Percentiles rank a stretch among this genome's conserved stretches.
Conservation (phyloP, 2,329 filamentous ascomycete genomes). For the Setomelanomma holmii region DNA sequence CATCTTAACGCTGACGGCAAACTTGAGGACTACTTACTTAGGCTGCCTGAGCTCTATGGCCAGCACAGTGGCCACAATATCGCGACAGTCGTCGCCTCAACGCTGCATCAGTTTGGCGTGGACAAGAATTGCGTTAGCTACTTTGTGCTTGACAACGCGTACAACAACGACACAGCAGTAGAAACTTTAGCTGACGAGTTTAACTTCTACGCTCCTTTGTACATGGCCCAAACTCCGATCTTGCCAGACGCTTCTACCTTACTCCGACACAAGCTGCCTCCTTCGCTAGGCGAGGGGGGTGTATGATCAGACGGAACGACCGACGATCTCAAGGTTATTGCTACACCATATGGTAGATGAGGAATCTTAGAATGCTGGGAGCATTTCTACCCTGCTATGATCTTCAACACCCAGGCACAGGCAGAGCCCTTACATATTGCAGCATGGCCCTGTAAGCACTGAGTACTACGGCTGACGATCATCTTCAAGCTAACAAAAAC, state of each 20-base stretch:
- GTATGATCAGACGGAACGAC: neutral
- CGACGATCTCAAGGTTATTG: neutral
- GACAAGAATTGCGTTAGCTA: no score
- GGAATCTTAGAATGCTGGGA: neutral
- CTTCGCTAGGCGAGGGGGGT: neutral
- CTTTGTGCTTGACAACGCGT: no score
- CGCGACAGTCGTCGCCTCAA: constrained; percentile 4
- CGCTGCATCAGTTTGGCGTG: constrained; percentile 9
- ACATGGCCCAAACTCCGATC: neutral
- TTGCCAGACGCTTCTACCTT: neutral
- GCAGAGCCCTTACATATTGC: neutral
- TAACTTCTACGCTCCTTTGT: no score
- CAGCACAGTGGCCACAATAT: constrained; percentile 11
- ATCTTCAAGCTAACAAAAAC: neutral
- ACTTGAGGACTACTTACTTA: no score
- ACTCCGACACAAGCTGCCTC: neutral
- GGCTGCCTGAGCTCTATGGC: neutral
- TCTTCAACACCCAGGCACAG: neutral
- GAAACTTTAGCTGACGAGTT: no score
- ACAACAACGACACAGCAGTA: no score
- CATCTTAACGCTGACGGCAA: no score
- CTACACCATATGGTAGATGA: neutral
- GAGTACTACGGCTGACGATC: neutral
- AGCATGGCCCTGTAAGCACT: neutral
- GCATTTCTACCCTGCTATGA: neutral